phyloP scores from a whole-genome alignment of 257 asterid genomes.

The Agastache rugosa region DNA sequence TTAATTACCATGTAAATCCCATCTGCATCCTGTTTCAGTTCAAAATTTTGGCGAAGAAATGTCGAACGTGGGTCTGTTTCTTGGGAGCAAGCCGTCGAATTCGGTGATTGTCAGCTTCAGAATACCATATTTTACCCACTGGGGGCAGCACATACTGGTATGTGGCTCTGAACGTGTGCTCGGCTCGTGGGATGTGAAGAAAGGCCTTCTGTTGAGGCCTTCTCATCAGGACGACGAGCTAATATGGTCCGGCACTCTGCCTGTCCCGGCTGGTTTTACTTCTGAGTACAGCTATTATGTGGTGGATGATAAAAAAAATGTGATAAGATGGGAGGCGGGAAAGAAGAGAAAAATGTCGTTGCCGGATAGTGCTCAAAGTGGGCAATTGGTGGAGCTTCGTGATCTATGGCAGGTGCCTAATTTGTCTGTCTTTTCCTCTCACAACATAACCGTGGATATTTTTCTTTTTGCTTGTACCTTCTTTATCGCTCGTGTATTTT shows the following conservation, averaged over 20 bases:
- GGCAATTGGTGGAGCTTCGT: slow-evolving; percentile 74
- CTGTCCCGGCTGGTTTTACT: slow-evolving; percentile 60
- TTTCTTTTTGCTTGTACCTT: neutral
- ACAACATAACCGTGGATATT: neutral
- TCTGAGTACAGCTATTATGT: slow-evolving; percentile 88
- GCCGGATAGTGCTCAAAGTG: slow-evolving; percentile 71
- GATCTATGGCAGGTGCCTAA: slow-evolving; percentile 95
- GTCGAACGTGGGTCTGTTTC: slow-evolving; percentile 65
- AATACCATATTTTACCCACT: slow-evolving; percentile 85
- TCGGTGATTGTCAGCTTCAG: slow-evolving; percentile 70
- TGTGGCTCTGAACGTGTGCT: slow-evolving; percentile 87
- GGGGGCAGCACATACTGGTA: slow-evolving; percentile 90
- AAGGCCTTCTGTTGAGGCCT: slow-evolving; percentile 81
- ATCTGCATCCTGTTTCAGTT: slow-evolving; percentile 16
- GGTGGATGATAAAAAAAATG: slow-evolving; percentile 78
- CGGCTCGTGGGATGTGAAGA: slow-evolving; percentile 93
- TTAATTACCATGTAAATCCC: slow-evolving; percentile 24
- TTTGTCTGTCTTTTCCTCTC: slow-evolving; percentile 21
- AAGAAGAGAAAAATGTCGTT: slow-evolving; percentile 68
- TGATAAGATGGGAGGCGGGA: slow-evolving; percentile 83
- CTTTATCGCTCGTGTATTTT: neutral
- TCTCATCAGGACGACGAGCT: slow-evolving; percentile 84
- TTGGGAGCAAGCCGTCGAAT: slow-evolving; percentile 53
- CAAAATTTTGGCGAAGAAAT: slow-evolving; percentile 40
- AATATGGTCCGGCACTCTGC: slow-evolving; percentile 76